Evolutionary conservation across 73 alveolate genomes (phyloP), one percentile per base, ranked within the genome.

Genomic region (Paramecium biaurelia): DNA sequence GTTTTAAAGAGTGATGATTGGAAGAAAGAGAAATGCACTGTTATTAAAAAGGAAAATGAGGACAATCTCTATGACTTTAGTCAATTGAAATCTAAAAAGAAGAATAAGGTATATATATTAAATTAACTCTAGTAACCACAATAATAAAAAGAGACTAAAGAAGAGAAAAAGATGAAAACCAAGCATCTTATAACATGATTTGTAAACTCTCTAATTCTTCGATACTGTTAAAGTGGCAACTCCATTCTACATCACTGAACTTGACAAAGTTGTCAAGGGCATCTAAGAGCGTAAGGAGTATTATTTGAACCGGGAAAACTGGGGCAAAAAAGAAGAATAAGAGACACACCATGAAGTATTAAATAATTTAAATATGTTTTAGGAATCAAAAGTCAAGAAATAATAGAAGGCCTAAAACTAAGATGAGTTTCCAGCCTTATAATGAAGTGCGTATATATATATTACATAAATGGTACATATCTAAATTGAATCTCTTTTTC

Each of bases 401-500:
- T 15, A 72, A 72, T 14, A 72, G 59, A 72, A 72, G 56, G 86
- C 37, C 58, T 63, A 63, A 14, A 63, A 63, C 84, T 32, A 63
- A 63, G 86, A 72, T 72, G 86, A 72, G 34, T 72, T 72, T 41
- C 86, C 86, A 72, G 86, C 86, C 56, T 35, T 72, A 72, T 35
- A 72, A 35, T 72, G 86, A 72, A 72, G 84, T 63, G 84, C 84
- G 68, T 53, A 53, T 53, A 63, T 63, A 63, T 63, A 63, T 63
- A 63, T 63, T 63, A 63, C 26, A 63, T 63, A 63, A 23, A 63
- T 63, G 26, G 84, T 63, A 63, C 84, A 63, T 26, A 63, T 63
- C 87, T 37, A 70, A 38, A 89, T 70, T 85, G 38, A 42, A 57
- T 82, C 38, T 57, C 94, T 43, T 89, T 72, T 88, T 89, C 74